Percentiles rank a stretch among this genome's conserved stretches.
These are phyloP conservation scores for Aspergillus candidus DNA, from an alignment of 2,329 filamentous ascomycete species.

Conservation along the genomic window DNA sequence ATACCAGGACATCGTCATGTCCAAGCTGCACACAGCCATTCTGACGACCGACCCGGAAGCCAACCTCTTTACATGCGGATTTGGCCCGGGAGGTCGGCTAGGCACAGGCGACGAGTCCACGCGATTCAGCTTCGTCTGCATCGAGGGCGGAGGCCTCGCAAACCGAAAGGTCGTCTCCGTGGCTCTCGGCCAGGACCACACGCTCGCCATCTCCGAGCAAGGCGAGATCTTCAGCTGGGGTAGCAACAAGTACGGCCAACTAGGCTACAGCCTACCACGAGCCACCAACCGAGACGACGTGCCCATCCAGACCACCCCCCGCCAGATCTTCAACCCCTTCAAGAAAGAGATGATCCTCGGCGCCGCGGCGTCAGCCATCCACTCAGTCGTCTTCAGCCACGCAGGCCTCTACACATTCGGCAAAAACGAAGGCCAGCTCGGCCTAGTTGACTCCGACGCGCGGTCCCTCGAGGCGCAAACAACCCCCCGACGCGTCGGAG, in stretches of 20 bases:
- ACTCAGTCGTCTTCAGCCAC: conserved; percentile 82
- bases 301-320: conserved; percentile 70
- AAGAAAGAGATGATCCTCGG: conserved; percentile 80
- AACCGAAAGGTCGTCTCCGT: conserved; percentile 71
- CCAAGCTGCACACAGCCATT: conserved; percentile 86
- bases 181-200: conserved; percentile 86
- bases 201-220: conserved; percentile 72
- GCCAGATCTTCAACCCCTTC: conserved; percentile 84
- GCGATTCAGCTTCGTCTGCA: conserved; percentile 75
- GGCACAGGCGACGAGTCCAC: conserved; percentile 88
- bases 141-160: conserved; percentile 66
- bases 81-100: conserved; percentile 82
- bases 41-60: conserved; percentile 80
- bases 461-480: conserved; percentile 79
- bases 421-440: conserved; percentile 89
- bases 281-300: conserved; percentile 65
- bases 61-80: conserved; percentile 88
- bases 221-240: conserved; percentile 97
- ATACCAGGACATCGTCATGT: conserved; percentile 77
- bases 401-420: conserved; percentile 87
- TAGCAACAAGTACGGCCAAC: conserved; percentile 74
- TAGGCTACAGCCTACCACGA: conserved; percentile 74
- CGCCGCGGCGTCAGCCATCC: conserved; percentile 79
- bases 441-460: conserved; percentile 90
- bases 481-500: conserved; percentile 78